phyloP scores from a whole-genome alignment of 768 basidiomycete species.

The Mycena floridula region DNA sequence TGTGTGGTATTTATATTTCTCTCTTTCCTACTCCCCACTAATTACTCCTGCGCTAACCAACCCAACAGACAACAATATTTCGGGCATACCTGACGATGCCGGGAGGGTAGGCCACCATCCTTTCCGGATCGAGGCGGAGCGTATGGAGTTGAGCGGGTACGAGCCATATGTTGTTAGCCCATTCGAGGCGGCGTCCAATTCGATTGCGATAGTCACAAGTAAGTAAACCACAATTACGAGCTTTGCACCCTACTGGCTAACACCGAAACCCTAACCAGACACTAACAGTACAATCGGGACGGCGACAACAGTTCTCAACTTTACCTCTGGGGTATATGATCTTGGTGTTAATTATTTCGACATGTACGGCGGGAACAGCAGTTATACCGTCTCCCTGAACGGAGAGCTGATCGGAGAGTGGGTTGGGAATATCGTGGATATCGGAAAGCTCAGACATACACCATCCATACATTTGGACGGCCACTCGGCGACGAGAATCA shows the following conservation, averaged over 20 bases:
- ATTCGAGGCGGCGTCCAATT: slow-evolving; percentile 10
- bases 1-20: no score
- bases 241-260: no score
- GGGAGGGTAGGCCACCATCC: slow-evolving; percentile 10
- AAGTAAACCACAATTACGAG: no score
- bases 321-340: slow-evolving; percentile 12
- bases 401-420: slow-evolving; percentile 7
- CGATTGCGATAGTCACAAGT: slow-evolving; percentile 8
- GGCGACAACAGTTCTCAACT: slow-evolving; percentile 9
- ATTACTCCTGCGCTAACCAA: no score
- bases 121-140: slow-evolving; percentile 11
- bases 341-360: slow-evolving; percentile 11
- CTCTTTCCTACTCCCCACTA: no score
- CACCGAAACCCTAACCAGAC: no score
- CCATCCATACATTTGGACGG: slow-evolving; percentile 11
- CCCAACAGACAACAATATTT: slow-evolving; percentile 9
- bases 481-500: slow-evolving; percentile 12
- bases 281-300: slow-evolving; percentile 10
- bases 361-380: slow-evolving; percentile 11
- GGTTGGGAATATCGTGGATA: slow-evolving; percentile 12
- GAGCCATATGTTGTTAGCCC: slow-evolving; percentile 10
- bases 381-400: slow-evolving; percentile 7
- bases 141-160: slow-evolving; percentile 10
- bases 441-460: slow-evolving; percentile 11
- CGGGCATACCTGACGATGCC: slow-evolving; percentile 11